Percentiles rank a stretch among this genome's conserved stretches.
Conservation (phyloP, 441 rosid species). For the Biscutella laevigata region DNA sequence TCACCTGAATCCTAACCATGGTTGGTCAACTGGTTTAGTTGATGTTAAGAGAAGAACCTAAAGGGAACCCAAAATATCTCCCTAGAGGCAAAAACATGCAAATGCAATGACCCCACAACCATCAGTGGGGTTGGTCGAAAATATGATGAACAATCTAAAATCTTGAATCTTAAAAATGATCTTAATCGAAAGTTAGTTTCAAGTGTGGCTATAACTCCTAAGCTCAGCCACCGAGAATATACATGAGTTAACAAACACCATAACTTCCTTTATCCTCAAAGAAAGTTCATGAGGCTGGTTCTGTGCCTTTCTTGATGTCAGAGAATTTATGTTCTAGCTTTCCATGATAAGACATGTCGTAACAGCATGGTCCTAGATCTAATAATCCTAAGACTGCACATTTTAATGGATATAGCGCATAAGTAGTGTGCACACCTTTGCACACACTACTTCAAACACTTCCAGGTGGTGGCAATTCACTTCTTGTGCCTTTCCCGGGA, state of each 20-base stretch:
- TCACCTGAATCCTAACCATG: conserved; percentile 93
- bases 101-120: conserved; percentile 63
- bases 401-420: conserved; percentile 32
- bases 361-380: conserved; percentile 52
- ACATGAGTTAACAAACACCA: conserved; percentile 28
- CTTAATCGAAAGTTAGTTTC: conserved; percentile 41
- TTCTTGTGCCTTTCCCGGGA: conserved; percentile 44
- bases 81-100: conserved; percentile 65
- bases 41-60: conserved; percentile 47
- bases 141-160: conserved; percentile 19
- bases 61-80: conserved; percentile 83
- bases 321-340: conserved; percentile 17
- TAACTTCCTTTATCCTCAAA: conserved; percentile 44
- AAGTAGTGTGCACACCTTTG: conserved; percentile 37
- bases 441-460: conserved; percentile 24
- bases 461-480: conserved; percentile 33
- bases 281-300: conserved; percentile 28
- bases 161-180: conserved; percentile 10
- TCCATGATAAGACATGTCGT: conserved; percentile 17
- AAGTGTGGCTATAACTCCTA: conserved; percentile 48
- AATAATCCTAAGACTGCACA: conserved; percentile 50
- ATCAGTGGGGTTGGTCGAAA: conserved; percentile 37
- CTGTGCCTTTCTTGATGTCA: conserved; percentile 20
- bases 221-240: conserved; percentile 54
- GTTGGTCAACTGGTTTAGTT: conserved; percentile 45